phyloP scores from a whole-genome alignment of 2,329 filamentous ascomycete species.

The Ceratocystis papillata region DNA sequence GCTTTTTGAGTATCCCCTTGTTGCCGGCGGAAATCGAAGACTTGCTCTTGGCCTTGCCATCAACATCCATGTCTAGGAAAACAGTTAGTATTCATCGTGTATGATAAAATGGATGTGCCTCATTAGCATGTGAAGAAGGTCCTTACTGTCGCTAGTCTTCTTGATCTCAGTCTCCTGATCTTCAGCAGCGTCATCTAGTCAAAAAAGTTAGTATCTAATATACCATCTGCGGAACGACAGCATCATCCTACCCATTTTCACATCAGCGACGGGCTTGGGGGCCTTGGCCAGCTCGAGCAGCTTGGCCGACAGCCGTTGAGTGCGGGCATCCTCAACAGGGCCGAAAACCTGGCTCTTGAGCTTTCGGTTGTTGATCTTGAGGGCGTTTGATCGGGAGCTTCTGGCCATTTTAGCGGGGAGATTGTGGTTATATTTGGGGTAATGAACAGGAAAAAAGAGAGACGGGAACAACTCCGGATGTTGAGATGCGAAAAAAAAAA shows the following conservation, averaged over 20 bases:
- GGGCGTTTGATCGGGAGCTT: slow-evolving; percentile 64
- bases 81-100: slow-evolving; percentile 1
- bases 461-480: neutral
- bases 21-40: slow-evolving; percentile 33
- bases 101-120: neutral
- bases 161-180: slow-evolving; percentile 15
- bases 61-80: slow-evolving; percentile 46
- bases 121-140: neutral
- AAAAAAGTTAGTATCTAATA: neutral
- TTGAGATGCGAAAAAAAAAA: slow-evolving; percentile 27
- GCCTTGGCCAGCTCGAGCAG: slow-evolving; percentile 68
- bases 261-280: slow-evolving; percentile 52
- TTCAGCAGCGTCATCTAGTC: slow-evolving; percentile 18
- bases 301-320: slow-evolving; percentile 75
- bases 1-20: slow-evolving; percentile 49
- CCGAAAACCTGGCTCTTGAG: slow-evolving; percentile 76
- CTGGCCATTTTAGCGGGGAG: slow-evolving; percentile 61
- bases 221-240: neutral
- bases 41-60: slow-evolving; percentile 33
- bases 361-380: slow-evolving; percentile 72
- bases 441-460: neutral
- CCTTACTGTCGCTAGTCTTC: slow-evolving; percentile 19
- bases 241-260: slow-evolving; percentile 36
- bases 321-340: slow-evolving; percentile 66
- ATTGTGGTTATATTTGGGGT: slow-evolving; percentile 23